Evolutionary conservation across 2,329 filamentous ascomycete species (phyloP), one percentile per base, ranked within the genome.

Genomic region (Colletotrichum sp.): DNA sequence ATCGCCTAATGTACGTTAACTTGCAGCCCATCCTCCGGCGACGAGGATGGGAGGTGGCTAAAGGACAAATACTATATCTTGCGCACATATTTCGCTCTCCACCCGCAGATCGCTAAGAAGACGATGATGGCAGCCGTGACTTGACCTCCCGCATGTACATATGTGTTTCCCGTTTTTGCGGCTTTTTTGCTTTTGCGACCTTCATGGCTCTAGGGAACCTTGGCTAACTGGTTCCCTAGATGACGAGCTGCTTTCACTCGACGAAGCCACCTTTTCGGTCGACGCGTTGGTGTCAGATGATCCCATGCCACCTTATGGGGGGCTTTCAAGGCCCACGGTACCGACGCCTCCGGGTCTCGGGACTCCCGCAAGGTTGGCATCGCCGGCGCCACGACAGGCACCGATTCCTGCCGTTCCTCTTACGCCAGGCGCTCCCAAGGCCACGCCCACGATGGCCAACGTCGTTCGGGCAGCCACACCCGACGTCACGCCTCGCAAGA

Each of bases 211-310:
- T 66, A 64, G 76, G 75, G 77, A 76, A 69, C 75, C 72, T 78
- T 77, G 81, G 86, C 88, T 90, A 85, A 90, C 83, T 80, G 80
- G 80, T 75, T 80, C 81, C 81, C 79, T 85, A 94, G 93, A 93
- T 84, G 92, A 94, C 80, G 90, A 92, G 66, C 83, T 92, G n/a
- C 86, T 88, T 74, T 90, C 89, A 13, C 86, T 93, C 61, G 91
- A 93, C 77, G 92, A 93, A 78, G 92, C 89, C 15, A 89, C 88
- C 4, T 87, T 88, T 59, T 92, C 90, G n/a, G 91, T 95, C 55
- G 93, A 94, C 81, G 92, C 92, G 5, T 85, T 95, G 6, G 93
- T 95, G 15, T 91, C 92, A 26, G 93, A 95, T 80, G 85, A 90
- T n/a, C 80, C 82, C 6, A 39, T 75, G 24, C 74, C 74, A 30